Conservation (phyloP, 805 yeast genomes). For the Teunomyces kruisii region DNA sequence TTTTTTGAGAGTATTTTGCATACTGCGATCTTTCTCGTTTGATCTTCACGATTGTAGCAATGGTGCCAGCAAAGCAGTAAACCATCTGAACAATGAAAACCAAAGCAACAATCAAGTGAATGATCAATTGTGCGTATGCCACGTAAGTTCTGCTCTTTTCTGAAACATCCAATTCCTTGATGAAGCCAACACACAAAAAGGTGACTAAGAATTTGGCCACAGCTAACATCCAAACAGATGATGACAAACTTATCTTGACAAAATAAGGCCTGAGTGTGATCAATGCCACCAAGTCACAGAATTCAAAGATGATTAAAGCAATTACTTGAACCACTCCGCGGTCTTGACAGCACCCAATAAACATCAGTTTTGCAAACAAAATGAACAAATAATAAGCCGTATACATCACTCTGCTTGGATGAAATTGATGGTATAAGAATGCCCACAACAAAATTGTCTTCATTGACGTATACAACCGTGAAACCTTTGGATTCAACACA, state of each 20-base stretch:
- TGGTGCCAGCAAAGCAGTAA: conserved; percentile 27
- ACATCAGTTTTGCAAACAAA: conserved; percentile 32
- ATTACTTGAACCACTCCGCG: conserved; percentile 47
- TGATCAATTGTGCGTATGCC: conserved; percentile 42
- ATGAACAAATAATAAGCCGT: conserved; percentile 35
- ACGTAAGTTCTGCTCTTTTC: conserved; percentile 42
- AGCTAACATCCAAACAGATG: conserved; percentile 34
- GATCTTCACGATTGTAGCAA: conserved; percentile 19
- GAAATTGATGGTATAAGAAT: conserved; percentile 41
- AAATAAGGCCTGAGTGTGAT: conserved; percentile 28
- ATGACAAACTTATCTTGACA: conserved; percentile 24
- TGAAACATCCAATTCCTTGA: conserved; percentile 31
- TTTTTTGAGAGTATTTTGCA: conserved; percentile 4
- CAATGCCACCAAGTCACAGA: conserved; percentile 22
- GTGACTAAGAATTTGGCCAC: conserved; percentile 40
- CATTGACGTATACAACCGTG: conserved; percentile 47
- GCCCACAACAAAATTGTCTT: conserved; percentile 49
- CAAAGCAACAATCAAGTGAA: conserved; percentile 37
- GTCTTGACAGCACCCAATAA: conserved; percentile 45
- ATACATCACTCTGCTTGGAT: conserved; percentile 41
- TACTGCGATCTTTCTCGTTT: conserved; percentile 7
- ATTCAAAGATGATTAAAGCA: conserved; percentile 36
- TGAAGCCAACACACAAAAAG: conserved; percentile 43
- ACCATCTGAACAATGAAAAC: conserved; percentile 29
- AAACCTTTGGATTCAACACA: conserved; percentile 17